Evolutionary conservation across 2,329 filamentous ascomycete species (phyloP), one percentile per base, ranked within the genome.

Genomic region (Penicillium sp.): DNA sequence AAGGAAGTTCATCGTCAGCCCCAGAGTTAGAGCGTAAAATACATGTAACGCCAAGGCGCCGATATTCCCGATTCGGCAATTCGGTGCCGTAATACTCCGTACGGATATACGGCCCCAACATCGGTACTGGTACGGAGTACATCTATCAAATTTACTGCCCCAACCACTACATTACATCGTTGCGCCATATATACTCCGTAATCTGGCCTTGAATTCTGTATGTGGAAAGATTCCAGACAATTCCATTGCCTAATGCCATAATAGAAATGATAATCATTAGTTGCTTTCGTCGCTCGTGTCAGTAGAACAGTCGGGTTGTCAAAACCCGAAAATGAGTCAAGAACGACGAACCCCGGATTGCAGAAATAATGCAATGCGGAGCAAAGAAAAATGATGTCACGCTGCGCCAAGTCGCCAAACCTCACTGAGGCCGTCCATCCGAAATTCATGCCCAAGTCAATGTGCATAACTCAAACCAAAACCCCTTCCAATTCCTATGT

Each of bases 271-370:
- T 35, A 49, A 31, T 35, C 46, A 56, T 59, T 54, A 56, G 53
- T 51, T 54, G 47, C 16, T 23, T 44, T 54, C 49, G 35, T 56
- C 50, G 53, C 50, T 61, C 59, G 44, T 61, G 59, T 61, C 56
- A 61, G 56, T 59, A 54, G 35, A 46, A 25, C 27, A 49, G 19
- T 13, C 29, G 29, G 27, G 26, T 33, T 16, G 13, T 42, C n/a
- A 49, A 49, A 50, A 33, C 31, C 29, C 33, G 23, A 33, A 33
- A 48, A 21, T 29, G 27, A 42, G 35, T 37, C 14, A 48, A 48
- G 29, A 48, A 48, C 26, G 46, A 19, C 26, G n/a, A 31, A 48
- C 46, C 26, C 29, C 16, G 16, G 29, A 21, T 27, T 48, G n/a
- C 46, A 31, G 27, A 19, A 10, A 7, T 11, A 19, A 19, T 48